Conservation (phyloP, 2,329 filamentous ascomycete genomes). For the Biscogniauxia mediterranea region DNA sequence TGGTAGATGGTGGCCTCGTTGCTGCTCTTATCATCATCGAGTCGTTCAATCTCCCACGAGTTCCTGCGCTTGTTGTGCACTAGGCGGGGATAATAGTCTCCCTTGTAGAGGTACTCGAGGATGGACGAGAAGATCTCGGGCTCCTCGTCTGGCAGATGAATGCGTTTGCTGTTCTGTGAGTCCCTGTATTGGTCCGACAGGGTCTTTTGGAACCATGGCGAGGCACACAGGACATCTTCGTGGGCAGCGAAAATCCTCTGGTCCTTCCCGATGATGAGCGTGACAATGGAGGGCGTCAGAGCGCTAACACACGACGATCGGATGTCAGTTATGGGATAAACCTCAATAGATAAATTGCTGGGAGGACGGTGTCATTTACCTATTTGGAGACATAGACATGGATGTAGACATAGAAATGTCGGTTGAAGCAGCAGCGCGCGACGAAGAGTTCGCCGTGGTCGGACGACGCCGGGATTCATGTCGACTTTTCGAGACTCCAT, state of each 20-base stretch:
- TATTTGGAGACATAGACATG: conserved; percentile 40
- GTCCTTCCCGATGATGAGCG: conserved; percentile 75
- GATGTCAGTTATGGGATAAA: not conserved
- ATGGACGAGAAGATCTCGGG: conserved; percentile 89
- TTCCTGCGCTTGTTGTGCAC: conserved; percentile 78
- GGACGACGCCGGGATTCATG: conserved; percentile 52
- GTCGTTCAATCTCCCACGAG: conserved; percentile 77
- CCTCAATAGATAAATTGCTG: not conserved
- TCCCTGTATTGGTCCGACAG: conserved; percentile 63
- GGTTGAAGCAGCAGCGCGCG: conserved; percentile 29
- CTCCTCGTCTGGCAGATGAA: conserved; percentile 80
- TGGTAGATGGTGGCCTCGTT: conserved; percentile 69
- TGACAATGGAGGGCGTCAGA: conserved; percentile 69
- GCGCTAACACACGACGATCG: conserved; percentile 39
- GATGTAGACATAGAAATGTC: conserved; percentile 39
- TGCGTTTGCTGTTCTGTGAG: conserved; percentile 60
- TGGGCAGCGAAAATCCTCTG: conserved; percentile 89
- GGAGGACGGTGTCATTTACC: conserved; percentile 36
- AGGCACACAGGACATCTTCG: conserved; percentile 76
- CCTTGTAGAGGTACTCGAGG: conserved; percentile 90
- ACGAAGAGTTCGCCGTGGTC: conserved; percentile 43
- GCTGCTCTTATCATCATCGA: conserved; percentile 42
- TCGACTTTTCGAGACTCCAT: conserved; percentile 53
- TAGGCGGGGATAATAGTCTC: conserved; percentile 84
- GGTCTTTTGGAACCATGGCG: conserved; percentile 72